These are phyloP conservation scores for Allium fistulosum DNA, from an alignment of 106 monocot genomes.

Conservation along the genomic window DNA sequence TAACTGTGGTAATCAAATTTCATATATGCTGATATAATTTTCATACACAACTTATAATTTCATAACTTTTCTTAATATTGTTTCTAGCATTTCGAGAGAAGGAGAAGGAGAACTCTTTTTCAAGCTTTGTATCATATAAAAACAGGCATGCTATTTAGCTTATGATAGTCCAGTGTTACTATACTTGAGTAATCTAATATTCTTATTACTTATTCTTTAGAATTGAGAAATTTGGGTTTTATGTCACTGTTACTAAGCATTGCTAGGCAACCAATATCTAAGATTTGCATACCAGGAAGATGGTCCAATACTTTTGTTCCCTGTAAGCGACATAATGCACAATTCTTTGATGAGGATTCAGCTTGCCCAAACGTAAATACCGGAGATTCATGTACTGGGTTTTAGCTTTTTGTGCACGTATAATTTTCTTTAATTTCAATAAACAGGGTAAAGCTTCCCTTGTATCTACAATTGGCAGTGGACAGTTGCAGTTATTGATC, in stretches of 20 bases:
- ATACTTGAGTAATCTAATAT: not conserved
- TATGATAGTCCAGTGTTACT: not conserved
- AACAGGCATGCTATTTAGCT: slow-evolving; percentile 4
- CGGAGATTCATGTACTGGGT: too few species aligned
- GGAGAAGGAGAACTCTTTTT: slow-evolving; percentile 13
- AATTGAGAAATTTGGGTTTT: slow-evolving; percentile 6
- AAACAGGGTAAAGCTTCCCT: slow-evolving; percentile 12
- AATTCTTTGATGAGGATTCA: not conserved
- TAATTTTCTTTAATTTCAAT: not conserved
- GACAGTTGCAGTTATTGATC: slow-evolving; percentile 14
- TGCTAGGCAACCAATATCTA: slow-evolving; percentile 1
- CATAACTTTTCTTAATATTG: not conserved
- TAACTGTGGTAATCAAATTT: slow-evolving; percentile 4
- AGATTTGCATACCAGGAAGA: slow-evolving; percentile 2
- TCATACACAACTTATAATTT: too few species aligned
- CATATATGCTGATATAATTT: too few species aligned
- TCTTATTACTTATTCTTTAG: not conserved
- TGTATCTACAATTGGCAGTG: slow-evolving; percentile 10
- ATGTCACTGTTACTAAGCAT: slow-evolving; percentile 5
- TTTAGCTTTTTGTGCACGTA: too few species aligned
- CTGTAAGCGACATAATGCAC: not conserved
- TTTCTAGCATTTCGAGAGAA: slow-evolving; percentile 12
- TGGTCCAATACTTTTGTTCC: slow-evolving; percentile 7
- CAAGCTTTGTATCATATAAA: slow-evolving; percentile 22
- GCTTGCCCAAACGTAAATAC: not conserved